phyloP scores from a whole-genome alignment of 805 yeast genomes.

The Ogataea saltuana region DNA sequence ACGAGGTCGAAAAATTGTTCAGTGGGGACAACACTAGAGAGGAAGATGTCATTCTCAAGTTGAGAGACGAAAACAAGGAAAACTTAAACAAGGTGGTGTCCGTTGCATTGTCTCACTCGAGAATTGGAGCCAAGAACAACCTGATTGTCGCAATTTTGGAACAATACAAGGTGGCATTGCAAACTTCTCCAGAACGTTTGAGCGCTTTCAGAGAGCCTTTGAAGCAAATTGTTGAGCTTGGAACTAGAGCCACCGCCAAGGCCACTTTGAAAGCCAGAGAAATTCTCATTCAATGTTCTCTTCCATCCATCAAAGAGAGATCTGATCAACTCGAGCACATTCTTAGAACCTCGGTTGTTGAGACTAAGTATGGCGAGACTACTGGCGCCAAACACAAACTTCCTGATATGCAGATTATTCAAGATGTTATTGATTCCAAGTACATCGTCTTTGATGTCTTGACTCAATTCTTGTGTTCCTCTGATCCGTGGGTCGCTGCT shows the following conservation, averaged over 20 bases:
- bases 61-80: conserved; percentile 85
- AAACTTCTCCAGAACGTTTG: conserved; percentile 62
- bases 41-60: conserved; percentile 82
- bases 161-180: conserved; percentile 77
- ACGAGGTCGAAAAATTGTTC: conserved; percentile 75
- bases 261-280: conserved; percentile 96
- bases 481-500: conserved; percentile 84
- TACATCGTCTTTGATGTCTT: conserved; percentile 95
- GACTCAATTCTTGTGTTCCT: conserved; percentile 81
- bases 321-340: conserved; percentile 97
- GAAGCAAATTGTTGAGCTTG: conserved; percentile 81
- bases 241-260: conserved; percentile 86
- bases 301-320: conserved; percentile 95
- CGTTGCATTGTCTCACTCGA: conserved; percentile 82
- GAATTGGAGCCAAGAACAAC: conserved; percentile 91
- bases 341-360: conserved; percentile 86
- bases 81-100: conserved; percentile 71
- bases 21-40: conserved; percentile 75
- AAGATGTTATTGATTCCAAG: conserved; percentile 93
- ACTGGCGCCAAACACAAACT: conserved; percentile 68
- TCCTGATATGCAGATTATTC: conserved; percentile 77
- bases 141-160: conserved; percentile 82
- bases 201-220: conserved; percentile 72
- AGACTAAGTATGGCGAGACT: conserved; percentile 84
- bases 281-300: conserved; percentile 91